phyloP scores from a whole-genome alignment of 805 yeast species.

The Candida sanyiensis region DNA sequence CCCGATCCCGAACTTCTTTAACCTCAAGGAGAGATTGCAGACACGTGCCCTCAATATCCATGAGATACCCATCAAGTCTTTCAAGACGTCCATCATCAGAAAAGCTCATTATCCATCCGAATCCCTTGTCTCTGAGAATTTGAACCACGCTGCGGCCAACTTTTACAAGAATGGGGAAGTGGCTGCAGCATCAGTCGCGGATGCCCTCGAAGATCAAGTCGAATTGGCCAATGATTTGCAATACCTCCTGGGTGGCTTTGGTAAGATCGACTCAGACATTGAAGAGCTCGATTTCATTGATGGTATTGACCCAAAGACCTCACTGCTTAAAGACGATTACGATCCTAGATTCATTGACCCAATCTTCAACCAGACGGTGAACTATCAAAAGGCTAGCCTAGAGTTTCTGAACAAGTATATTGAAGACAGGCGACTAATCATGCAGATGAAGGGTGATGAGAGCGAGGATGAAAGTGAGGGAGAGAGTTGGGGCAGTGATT shows the following conservation, averaged over 20 bases:
- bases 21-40: slow-evolving; percentile 15
- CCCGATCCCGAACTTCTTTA: slow-evolving; percentile 16
- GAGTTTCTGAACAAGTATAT: slow-evolving; percentile 15
- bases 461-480: slow-evolving; percentile 44
- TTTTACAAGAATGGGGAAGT: slow-evolving; percentile 5
- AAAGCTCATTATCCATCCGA: slow-evolving; percentile 20
- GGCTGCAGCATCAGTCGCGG: too few relatives aligned
- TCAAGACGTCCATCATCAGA: slow-evolving; percentile 14
- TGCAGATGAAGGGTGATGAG: slow-evolving; percentile 40
- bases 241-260: not conserved
- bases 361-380: slow-evolving; percentile 11
- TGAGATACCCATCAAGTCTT: slow-evolving; percentile 18
- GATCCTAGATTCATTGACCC: slow-evolving; percentile 25
- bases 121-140: slow-evolving; percentile 2
- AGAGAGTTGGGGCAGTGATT: too few relatives aligned
- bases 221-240: not conserved
- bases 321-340: slow-evolving; percentile 17
- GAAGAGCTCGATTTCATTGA: slow-evolving; percentile 12
- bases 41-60: slow-evolving; percentile 18
- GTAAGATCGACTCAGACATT: not conserved
- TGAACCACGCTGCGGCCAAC: not conserved
- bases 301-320: slow-evolving; percentile 9
- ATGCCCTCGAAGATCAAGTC: too few relatives aligned
- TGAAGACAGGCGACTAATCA: slow-evolving; percentile 20
- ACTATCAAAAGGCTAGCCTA: slow-evolving; percentile 14